Conservation (phyloP, 2,329 filamentous ascomycete genomes). For the Diaporthe longicolla region DNA sequence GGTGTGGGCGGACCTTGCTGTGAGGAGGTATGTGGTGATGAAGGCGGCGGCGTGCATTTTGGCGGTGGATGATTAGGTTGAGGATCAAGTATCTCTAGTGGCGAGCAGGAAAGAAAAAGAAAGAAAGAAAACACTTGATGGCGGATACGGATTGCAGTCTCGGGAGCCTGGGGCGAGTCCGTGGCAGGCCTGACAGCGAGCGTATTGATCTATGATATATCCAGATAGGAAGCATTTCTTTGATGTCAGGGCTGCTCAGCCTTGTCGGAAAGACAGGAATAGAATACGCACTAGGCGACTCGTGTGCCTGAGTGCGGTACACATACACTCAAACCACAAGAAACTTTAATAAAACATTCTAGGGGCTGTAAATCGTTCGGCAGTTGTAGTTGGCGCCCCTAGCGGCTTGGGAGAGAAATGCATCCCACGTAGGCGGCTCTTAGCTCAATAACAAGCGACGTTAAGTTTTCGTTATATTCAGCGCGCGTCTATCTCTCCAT, state of each 20-base stretch:
- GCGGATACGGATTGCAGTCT: background rate
- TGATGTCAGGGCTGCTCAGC: background rate
- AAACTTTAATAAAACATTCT: background rate
- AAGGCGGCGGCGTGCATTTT: conserved; percentile 11
- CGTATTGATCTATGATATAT: background rate
- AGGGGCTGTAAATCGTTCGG: background rate
- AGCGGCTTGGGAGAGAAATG: conserved; percentile 2
- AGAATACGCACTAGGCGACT: background rate
- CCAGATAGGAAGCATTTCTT: background rate
- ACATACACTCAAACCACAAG: background rate
- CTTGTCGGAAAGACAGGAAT: background rate
- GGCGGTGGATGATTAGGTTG: background rate
- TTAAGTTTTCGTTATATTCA: background rate
- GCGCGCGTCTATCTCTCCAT: too few relatives aligned
- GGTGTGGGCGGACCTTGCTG: background rate
- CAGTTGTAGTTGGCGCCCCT: background rate
- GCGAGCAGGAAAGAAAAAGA: background rate
- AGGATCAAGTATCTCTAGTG: background rate
- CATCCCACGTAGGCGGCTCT: background rate
- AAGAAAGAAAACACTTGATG: background rate
- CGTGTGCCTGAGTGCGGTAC: background rate
- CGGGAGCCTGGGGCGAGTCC: background rate
- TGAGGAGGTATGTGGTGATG: conserved; percentile 11
- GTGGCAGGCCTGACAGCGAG: background rate
- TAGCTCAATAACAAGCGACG: background rate